Evolutionary conservation across 2,329 filamentous ascomycete species (phyloP).

Genomic region (Grosmannia serpens): DNA sequence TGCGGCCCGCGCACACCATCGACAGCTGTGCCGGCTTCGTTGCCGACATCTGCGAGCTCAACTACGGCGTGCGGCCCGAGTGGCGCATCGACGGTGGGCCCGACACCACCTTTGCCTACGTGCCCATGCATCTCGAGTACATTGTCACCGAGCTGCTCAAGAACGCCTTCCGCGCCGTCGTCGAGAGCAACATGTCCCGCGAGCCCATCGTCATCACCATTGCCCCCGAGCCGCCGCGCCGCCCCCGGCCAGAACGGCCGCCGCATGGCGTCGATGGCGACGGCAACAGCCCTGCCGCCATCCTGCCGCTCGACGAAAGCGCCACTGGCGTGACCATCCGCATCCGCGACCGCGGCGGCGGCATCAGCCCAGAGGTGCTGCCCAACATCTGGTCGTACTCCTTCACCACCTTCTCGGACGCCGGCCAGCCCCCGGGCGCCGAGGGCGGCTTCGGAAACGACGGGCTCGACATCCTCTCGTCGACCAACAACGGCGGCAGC

Average conservation of each 20-base stretch:
- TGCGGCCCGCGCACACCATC: constrained; percentile 72
- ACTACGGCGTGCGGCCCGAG: constrained; percentile 78
- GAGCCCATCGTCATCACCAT: constrained; percentile 90
- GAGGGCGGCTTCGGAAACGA: constrained; percentile 34
- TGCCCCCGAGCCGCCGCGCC: constrained; percentile 46
- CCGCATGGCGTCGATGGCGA: not conserved
- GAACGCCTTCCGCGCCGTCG: constrained; percentile 88
- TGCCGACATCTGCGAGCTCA: constrained; percentile 90
- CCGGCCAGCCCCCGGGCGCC: constrained; percentile 33
- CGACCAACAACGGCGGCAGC: constrained; percentile 58
- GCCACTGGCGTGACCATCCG: constrained; percentile 85
- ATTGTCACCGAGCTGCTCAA: constrained; percentile 94
- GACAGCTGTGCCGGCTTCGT: constrained; percentile 82
- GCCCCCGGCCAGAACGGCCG: not conserved
- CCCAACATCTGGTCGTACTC: constrained; percentile 93
- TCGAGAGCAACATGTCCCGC: constrained; percentile 68
- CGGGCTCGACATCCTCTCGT: constrained; percentile 65
- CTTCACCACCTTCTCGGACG: constrained; percentile 85
- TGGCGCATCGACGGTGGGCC: constrained; percentile 76
- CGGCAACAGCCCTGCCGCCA: constrained; percentile 19
- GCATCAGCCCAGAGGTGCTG: constrained; percentile 73
- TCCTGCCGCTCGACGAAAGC: constrained; percentile 48
- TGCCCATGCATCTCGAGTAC: constrained; percentile 94
- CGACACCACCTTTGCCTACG: constrained; percentile 80
- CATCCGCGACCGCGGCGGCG: constrained; percentile 89